Base-by-base conservation (phyloP, 2,329 filamentous ascomycete species). In the Pseudogymnoascus sp. region DNA sequence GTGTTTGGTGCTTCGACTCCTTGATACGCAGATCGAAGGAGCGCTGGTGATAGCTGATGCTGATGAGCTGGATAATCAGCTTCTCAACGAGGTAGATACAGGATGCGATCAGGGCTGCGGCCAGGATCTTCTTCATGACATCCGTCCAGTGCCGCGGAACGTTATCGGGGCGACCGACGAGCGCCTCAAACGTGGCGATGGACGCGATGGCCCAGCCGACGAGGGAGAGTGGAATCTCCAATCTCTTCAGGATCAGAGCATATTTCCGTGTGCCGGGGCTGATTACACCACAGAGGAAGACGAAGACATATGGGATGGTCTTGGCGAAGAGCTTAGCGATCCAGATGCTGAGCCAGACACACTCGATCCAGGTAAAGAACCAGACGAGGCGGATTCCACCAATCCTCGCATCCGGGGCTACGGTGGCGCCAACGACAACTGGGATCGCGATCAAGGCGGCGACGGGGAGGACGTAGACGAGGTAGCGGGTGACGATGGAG, bases 1-100 rank as follows among this genome's bases (percentile, higher is more conserved):
- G 83, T 59, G 97, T 84, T 68, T 93, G 90, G 63, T 85, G 88
- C 79, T 99, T 97, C 24, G 92, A 96, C 44, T 91, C 87, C 74
- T 91, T 90, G 80, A 99, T 97, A 61, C 86, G 81, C 67, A 86
- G 84, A 69, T 89, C 86, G 75, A 95, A 95, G 56, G 91, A 92
- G 68, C 91, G 86, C 71, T 91, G 87, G 74, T 95, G 90, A 73
- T 95, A 95, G 65, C 88, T 88, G 74, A 95, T 89, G 71, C 88
- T 90, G 73, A 95, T 92, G 65, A 93, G 80, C 75, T 93, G 90
- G 35, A 95, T 87, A 67, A 93, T 80, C 64, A 87, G 79, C 75
- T 91, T 91, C 75, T 95, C 90, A n/a, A 78, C 85, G 14, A 93
- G 81, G 65, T 90, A 86, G 16, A 93, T 82, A 60, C 88, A 80